Conservation (phyloP, 2,329 filamentous ascomycete species). For the Alternaria infectoria region DNA sequence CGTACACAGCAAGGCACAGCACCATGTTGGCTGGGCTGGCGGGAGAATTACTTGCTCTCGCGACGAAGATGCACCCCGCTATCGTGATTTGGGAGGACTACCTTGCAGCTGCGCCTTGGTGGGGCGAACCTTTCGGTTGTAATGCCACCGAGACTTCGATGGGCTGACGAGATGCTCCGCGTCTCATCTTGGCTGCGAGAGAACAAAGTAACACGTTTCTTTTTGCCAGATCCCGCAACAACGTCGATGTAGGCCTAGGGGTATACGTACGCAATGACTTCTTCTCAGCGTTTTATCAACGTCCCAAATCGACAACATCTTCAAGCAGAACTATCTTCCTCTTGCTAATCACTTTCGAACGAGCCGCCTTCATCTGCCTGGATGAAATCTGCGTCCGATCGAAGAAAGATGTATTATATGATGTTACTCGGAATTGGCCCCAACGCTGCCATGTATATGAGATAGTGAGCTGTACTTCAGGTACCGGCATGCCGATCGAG, state of each 20-base stretch:
- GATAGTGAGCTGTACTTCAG: neutral
- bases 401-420: neutral
- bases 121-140: neutral
- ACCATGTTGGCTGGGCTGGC: slow-evolving; percentile 25
- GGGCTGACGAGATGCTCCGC: neutral
- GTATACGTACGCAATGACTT: neutral
- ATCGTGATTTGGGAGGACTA: slow-evolving; percentile 18
- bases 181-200: neutral
- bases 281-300: neutral
- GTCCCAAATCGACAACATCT: neutral
- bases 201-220: neutral
- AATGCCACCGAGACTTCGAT: neutral
- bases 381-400: neutral
- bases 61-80: slow-evolving; percentile 29
- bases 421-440: neutral
- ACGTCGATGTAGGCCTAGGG: neutral
- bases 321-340: too few species aligned
- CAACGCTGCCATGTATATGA: neutral
- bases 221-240: neutral
- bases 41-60: slow-evolving; percentile 33
- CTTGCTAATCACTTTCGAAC: too few species aligned
- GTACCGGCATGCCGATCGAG: neutral
- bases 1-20: slow-evolving; percentile 18
- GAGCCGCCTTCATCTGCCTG: too few species aligned
- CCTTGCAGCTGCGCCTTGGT: neutral